phyloP scores from a whole-genome alignment of 2,329 filamentous ascomycete species.

The Penicillium sp. region DNA sequence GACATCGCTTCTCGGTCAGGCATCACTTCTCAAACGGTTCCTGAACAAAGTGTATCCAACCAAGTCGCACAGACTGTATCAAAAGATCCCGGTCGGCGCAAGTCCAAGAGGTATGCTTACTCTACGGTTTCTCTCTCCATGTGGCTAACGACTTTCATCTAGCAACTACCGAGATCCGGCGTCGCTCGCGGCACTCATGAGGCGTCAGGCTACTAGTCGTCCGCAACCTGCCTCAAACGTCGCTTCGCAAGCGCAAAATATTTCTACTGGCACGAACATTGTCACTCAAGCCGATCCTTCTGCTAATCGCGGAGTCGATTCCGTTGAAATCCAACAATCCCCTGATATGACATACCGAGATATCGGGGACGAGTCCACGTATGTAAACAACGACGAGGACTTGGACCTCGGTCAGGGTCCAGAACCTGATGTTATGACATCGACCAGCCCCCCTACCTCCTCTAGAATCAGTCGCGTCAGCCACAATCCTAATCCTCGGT shows the following conservation, averaged over 20 bases:
- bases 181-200: conserved; percentile 3
- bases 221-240: neutral
- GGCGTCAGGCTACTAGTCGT: neutral
- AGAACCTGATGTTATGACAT: conserved; percentile 5
- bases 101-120: neutral
- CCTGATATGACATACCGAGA: neutral
- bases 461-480: conserved; percentile 15
- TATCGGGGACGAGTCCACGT: conserved; percentile 7
- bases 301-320: neutral
- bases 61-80: neutral
- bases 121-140: neutral
- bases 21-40: neutral
- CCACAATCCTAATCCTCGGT: conserved; percentile 8
- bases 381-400: conserved; percentile 10
- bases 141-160: neutral
- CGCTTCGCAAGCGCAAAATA: neutral
- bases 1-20: neutral
- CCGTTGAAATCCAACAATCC: conserved; percentile 3
- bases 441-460: conserved; percentile 15
- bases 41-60: neutral
- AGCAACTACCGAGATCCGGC: conserved; percentile 1
- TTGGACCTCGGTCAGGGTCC: conserved; percentile 1
- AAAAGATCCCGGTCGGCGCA: neutral
- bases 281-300: neutral
- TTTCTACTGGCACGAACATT: neutral